Evolutionary conservation across 163 green algal genomes (phyloP), one percentile per base, ranked within the genome.

Genomic region (Scenedesmus sp.): DNA sequence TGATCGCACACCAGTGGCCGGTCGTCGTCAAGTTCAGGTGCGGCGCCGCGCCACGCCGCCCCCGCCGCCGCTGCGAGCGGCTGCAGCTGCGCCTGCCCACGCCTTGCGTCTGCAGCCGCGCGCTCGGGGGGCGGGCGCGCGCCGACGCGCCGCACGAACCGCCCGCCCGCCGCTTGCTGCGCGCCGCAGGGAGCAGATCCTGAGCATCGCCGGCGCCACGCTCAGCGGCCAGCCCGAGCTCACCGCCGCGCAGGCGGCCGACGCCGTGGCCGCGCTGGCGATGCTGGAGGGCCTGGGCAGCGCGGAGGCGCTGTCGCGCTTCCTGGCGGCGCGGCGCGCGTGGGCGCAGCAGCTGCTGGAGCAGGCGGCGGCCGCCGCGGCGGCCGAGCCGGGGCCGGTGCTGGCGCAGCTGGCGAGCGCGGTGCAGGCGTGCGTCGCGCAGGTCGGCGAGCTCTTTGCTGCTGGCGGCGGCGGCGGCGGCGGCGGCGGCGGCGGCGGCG

Each of bases 1-100:
- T 99, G 69, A 79, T 98, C 45, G 64, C 83, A 7, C 92, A 97
- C 70, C 92, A 97, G 70, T 98, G 94, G 95, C 92, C 91, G 10
- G 74, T 89, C 10, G 87, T 98, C 14, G 72, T 89, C 31, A 95
- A 95, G 70, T 94, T 98, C 84, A 91, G 87, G 89, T 89, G 60
- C 50, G 81, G 44, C 15, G 45, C 45, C 45, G 45, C 45, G 26
- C 10, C 50, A 58, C 26, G 50, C 50, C 24, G 50, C 50, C 6
- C 45, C 45, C 13, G 24, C 50, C 26, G 13, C 20, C 26, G 50
- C 13, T 26, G 26, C 13, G 26, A 20, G 10, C 6, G 20, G 24
- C 50, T 31, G 26, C 14, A 26, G 17, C 14, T 60, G 53, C 17
- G 4, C 17, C 17, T 60, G 0, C 31, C 4, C 17, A 60, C 31